These are phyloP conservation scores for Leucaena leucocephala DNA, from an alignment of 306 rosid species.

Conservation along the genomic window DNA sequence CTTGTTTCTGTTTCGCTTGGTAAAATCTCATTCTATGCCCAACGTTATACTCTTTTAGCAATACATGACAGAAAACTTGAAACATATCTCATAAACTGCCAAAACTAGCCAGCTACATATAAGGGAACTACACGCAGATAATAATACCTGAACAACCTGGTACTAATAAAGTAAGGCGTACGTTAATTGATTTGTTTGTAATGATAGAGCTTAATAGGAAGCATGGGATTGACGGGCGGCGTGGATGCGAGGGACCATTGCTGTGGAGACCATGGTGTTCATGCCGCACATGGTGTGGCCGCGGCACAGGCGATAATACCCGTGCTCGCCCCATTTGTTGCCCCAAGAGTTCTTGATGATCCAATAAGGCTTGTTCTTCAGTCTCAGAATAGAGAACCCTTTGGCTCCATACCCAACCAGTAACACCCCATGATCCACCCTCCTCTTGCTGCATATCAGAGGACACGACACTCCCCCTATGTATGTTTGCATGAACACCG, in stretches of 20 bases:
- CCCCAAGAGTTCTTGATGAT: conserved; percentile 95
- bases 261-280: conserved; percentile 80
- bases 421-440: conserved; percentile 75
- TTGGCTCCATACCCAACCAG: conserved; percentile 72
- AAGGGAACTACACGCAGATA: not conserved
- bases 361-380: conserved; percentile 71
- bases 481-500: conserved; percentile 90
- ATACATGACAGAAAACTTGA: no score
- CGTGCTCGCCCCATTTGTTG: conserved; percentile 67
- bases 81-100: no score
- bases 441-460: conserved; percentile 66
- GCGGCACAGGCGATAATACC: conserved; percentile 71
- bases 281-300: conserved; percentile 83
- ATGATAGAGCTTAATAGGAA: conserved; percentile 4
- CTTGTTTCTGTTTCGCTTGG: no score
- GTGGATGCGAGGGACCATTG: conserved; percentile 52
- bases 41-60: no score
- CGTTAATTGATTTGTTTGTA: not conserved
- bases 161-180: not conserved
- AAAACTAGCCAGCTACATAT: not conserved
- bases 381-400: conserved; percentile 77
- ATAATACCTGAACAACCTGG: not conserved
- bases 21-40: no score
- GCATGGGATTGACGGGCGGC: conserved; percentile 14
- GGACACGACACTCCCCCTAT: conserved; percentile 94